phyloP scores from a whole-genome alignment of 805 yeast genomes.

The Kazachstania taianensis region DNA sequence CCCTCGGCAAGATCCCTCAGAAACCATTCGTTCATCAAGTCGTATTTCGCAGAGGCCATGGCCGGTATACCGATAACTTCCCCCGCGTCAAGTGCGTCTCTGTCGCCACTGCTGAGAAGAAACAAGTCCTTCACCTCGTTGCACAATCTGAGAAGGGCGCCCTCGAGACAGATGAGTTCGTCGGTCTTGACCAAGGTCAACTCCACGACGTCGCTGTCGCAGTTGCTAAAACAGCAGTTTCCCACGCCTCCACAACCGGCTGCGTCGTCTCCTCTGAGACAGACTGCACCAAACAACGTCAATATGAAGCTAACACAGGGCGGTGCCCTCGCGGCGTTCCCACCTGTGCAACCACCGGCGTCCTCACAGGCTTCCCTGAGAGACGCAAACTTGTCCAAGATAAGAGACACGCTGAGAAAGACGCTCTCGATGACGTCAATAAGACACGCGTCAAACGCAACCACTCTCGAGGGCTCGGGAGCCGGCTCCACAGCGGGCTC shows the following conservation, averaged over 20 bases:
- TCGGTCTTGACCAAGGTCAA: slow-evolving; percentile 1
- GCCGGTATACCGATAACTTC: too few relatives aligned
- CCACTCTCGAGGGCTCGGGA: too few relatives aligned
- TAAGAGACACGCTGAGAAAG: slow-evolving; percentile 19
- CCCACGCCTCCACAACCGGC: not conserved
- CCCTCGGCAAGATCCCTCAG: slow-evolving; percentile 37
- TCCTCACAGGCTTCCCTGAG: not conserved
- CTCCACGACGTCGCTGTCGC: not conserved
- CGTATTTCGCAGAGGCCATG: slow-evolving; percentile 10
- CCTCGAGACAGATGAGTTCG: slow-evolving; percentile 3
- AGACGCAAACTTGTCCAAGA: slow-evolving; percentile 2
- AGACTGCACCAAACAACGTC: too few relatives aligned
- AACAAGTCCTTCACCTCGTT: slow-evolving; percentile 18
- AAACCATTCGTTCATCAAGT: slow-evolving; percentile 34
- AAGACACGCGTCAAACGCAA: not conserved
- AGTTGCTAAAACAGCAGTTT: not conserved
- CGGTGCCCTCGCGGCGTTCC: not conserved
- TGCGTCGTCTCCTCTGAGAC: not conserved
- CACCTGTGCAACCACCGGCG: not conserved
- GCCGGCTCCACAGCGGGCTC: not conserved
- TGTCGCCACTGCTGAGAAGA: slow-evolving; percentile 6
- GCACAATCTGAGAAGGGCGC: slow-evolving; percentile 5
- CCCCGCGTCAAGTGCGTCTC: not conserved
- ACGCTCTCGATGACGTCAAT: slow-evolving; percentile 17
- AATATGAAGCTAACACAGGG: not conserved